Evolutionary conservation across 805 yeast species (phyloP).

Genomic region (Brettanomyces sp.): DNA sequence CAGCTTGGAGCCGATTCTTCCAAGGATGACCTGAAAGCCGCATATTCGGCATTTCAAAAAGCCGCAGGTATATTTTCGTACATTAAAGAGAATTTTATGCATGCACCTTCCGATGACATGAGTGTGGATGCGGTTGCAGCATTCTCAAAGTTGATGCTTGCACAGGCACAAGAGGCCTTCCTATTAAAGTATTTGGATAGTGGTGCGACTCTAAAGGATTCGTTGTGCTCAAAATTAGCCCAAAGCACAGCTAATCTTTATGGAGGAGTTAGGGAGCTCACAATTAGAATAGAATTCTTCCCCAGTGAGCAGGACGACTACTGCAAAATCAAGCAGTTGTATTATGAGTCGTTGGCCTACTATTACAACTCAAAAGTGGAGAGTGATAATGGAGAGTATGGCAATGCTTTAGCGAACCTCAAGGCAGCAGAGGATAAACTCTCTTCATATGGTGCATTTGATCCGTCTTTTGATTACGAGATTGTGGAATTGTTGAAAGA

Average conservation of each 20-base stretch:
- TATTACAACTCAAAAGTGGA: conserved; percentile 49
- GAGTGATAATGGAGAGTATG: conserved; percentile 52
- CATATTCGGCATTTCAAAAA: conserved; percentile 55
- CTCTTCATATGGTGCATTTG: conserved; percentile 13
- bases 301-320: conserved; percentile 40
- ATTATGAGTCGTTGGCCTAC: conserved; percentile 50
- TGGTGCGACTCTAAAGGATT: conserved; percentile 39
- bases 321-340: conserved; percentile 41
- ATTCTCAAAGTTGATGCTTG: conserved; percentile 56
- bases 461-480: conserved; percentile 16
- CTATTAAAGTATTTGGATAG: conserved; percentile 47
- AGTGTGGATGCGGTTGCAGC: conserved; percentile 59
- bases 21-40: conserved; percentile 40
- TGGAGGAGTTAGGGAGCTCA: conserved; percentile 37
- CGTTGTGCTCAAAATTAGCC: conserved; percentile 72
- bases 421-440: conserved; percentile 30
- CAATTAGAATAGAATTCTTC: conserved; percentile 24
- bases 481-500: conserved; percentile 23
- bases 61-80: conserved; percentile 72
- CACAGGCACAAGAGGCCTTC: conserved; percentile 86
- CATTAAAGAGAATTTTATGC: conserved; percentile 71
- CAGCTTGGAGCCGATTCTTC: conserved; percentile 29
- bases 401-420: conserved; percentile 57
- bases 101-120: conserved; percentile 80
- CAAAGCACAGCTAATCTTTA: conserved; percentile 49